Conservation (phyloP, 768 basidiomycete genomes). For the Serendipita indica region DNA sequence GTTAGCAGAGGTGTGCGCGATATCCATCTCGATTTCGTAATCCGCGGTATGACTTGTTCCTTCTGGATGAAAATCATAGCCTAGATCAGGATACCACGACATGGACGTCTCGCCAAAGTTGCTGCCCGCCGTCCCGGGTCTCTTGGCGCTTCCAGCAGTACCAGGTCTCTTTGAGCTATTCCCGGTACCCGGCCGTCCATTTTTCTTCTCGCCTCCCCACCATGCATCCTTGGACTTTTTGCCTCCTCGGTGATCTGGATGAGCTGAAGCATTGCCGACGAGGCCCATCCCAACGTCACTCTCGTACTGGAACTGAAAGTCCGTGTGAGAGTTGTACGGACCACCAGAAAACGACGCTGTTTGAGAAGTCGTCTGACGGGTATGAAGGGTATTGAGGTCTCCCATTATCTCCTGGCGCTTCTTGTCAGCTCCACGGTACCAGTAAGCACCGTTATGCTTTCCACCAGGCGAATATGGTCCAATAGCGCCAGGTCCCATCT, state of each 20-base stretch:
- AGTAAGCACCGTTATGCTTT: background rate
- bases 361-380: background rate
- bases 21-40: background rate
- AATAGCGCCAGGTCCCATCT: background rate
- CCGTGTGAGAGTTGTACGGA: slow-evolving; percentile 5
- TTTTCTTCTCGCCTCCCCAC: background rate
- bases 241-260: too few species aligned
- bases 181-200: background rate
- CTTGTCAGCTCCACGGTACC: background rate
- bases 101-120: background rate
- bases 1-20: background rate
- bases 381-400: background rate
- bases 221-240: background rate
- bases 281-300: background rate
- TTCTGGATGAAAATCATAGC: background rate
- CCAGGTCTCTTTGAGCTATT: background rate
- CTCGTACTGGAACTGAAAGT: slow-evolving; percentile 7
- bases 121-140: background rate
- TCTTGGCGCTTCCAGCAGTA: background rate
- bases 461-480: background rate
- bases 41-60: slow-evolving; percentile 7
- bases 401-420: background rate
- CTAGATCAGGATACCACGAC: slow-evolving; percentile 3
- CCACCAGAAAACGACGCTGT: background rate
- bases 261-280: background rate